phyloP scores from a whole-genome alignment of 495 filamentous ascomycete genomes.

The Choiromyces venosus region DNA sequence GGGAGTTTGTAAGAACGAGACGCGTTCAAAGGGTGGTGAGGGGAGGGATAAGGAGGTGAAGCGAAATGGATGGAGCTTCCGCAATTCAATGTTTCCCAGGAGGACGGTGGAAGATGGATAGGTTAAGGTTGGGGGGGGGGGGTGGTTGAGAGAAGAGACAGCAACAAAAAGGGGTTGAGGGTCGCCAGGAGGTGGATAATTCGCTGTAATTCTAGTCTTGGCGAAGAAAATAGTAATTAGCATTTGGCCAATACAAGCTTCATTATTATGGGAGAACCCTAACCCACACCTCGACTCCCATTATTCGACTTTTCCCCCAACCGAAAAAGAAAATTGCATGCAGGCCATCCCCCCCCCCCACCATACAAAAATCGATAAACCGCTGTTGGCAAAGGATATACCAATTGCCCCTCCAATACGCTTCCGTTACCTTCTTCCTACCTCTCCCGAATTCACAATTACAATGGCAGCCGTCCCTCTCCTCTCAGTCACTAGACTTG shows the following conservation, averaged over 20 bases:
- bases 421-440: slow-evolving; percentile 44
- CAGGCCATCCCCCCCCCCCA: neutral
- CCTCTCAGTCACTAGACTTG: slow-evolving; percentile 42
- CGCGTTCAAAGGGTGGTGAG: slow-evolving; percentile 18
- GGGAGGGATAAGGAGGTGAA: neutral
- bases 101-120: slow-evolving; percentile 9
- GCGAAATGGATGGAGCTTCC: neutral
- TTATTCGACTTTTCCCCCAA: neutral
- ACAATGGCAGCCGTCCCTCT: slow-evolving; percentile 44
- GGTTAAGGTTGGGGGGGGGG: slow-evolving; percentile 5
- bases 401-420: neutral
- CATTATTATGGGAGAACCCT: slow-evolving; percentile 19
- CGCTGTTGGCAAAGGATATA: neutral
- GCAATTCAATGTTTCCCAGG: neutral
- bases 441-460: slow-evolving; percentile 44
- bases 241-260: neutral
- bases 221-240: slow-evolving; percentile 8
- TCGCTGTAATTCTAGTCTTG: slow-evolving; percentile 12
- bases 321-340: neutral
- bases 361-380: neutral
- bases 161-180: slow-evolving; percentile 27
- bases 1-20: slow-evolving; percentile 11
- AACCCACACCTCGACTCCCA: slow-evolving; percentile 8
- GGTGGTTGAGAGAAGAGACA: neutral
- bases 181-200: slow-evolving; percentile 4